A percentile compares a stretch with the other conserved stretches of the same genome.
Evolutionary conservation across 1,284 basidiomycete species (phyloP).

Genomic region (Leccinum subrobustum): DNA sequence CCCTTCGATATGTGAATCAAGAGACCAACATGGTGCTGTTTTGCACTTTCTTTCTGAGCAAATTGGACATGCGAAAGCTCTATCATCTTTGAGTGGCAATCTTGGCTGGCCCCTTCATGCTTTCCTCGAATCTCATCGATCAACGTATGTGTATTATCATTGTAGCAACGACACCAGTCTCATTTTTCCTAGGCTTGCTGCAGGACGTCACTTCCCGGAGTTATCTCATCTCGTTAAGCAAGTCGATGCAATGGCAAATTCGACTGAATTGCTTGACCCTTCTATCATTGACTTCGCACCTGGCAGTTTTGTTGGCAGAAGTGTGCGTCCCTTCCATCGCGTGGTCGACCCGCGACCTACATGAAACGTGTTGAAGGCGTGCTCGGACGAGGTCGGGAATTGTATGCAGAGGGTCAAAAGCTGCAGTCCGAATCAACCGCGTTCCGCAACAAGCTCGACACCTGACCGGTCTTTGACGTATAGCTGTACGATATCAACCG

Average conservation of each 20-base stretch:
- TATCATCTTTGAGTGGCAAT: slow-evolving; percentile 24
- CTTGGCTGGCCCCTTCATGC: slow-evolving; percentile 24
- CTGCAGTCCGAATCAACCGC: no score
- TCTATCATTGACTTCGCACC: slow-evolving; percentile 25
- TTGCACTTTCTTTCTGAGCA: slow-evolving; percentile 31
- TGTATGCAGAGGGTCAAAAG: no score
- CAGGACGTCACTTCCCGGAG: not conserved
- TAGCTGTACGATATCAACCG: no score
- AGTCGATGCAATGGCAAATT: slow-evolving; percentile 14
- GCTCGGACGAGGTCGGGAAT: no score
- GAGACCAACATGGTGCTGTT: slow-evolving; percentile 20
- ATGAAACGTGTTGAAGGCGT: no score
- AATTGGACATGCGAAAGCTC: slow-evolving; percentile 27
- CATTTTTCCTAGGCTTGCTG: slow-evolving; percentile 15
- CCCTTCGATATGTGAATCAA: slow-evolving; percentile 7
- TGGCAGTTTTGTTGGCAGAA: slow-evolving; percentile 31
- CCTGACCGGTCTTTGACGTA: no score
- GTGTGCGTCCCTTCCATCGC: slow-evolving; percentile 14
- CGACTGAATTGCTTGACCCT: slow-evolving; percentile 19
- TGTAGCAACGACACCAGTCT: not conserved
- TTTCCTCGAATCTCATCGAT: slow-evolving; percentile 25
- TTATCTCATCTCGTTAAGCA: not conserved
- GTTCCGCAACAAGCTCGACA: no score
- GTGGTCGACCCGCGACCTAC: not conserved
- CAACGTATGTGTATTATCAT: slow-evolving; percentile 17